A percentile compares a stretch with the other conserved stretches of the same genome.
Conservation (phyloP, 371 early-diverging fungal species). For the Entomophthora muscae region DNA sequence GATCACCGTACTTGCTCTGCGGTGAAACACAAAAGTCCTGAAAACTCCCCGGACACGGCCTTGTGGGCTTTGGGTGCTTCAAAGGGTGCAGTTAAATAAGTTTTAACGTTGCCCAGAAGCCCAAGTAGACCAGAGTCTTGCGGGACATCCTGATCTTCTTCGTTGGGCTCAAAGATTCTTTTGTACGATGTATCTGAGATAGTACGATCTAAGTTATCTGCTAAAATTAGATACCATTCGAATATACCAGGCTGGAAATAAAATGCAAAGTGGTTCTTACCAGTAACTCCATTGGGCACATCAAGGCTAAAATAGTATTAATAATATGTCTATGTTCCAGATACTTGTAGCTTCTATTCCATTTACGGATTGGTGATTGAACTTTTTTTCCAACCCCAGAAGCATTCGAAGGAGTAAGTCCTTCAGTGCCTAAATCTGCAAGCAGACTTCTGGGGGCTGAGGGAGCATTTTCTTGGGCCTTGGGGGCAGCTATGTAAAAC, state of each 20-base stretch:
- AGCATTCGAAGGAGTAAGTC: no score
- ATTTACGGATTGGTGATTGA: no score
- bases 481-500: background rate
- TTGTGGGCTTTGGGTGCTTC: background rate
- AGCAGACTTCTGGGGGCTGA: no score
- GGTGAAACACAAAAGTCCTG: background rate
- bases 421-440: no score
- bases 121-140: background rate
- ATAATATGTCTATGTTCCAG: no score
- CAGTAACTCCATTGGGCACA: background rate
- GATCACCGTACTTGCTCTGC: background rate
- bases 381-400: no score
- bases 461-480: background rate
- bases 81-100: background rate
- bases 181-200: background rate
- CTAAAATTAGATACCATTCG: background rate
- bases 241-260: background rate
- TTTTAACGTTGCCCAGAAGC: background rate
- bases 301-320: background rate
- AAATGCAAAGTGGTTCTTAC: background rate
- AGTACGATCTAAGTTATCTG: background rate
- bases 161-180: background rate
- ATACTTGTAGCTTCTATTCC: no score
- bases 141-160: background rate
- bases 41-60: background rate